A percentile compares a stretch with the other conserved stretches of the same genome.
Evolutionary conservation across 768 basidiomycete genomes (phyloP).

Genomic region (Multifurca ochricompacta): DNA sequence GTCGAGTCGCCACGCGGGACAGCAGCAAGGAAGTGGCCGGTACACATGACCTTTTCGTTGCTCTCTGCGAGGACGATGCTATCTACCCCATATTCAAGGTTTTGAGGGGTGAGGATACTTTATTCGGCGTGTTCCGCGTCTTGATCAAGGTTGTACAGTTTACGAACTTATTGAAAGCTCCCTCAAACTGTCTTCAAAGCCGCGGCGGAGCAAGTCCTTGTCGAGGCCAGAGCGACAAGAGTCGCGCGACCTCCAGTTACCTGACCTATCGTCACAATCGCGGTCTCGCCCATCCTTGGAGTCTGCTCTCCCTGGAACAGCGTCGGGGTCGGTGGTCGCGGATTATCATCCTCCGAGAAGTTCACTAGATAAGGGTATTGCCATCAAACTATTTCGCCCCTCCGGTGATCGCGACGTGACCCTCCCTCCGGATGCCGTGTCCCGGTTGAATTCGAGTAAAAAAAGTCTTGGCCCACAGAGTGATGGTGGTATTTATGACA

Average conservation of each 20-base stretch:
- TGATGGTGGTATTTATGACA: conserved; percentile 7
- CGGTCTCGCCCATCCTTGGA: conserved; percentile 35
- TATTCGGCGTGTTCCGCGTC: background rate
- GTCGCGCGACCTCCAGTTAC: conserved; percentile 10
- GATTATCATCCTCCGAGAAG: conserved; percentile 32
- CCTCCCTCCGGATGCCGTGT: conserved; percentile 24
- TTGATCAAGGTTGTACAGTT: conserved; percentile 27
- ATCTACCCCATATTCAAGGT: conserved; percentile 79
- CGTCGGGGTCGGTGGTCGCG: conserved; percentile 16
- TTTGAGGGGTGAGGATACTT: conserved; percentile 61
- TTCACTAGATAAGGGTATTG: conserved; percentile 58
- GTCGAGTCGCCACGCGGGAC: conserved; percentile 78
- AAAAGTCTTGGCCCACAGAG: conserved; percentile 4
- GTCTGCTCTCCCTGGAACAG: conserved; percentile 27
- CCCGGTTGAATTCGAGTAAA: conserved; percentile 19
- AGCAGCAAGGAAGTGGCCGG: conserved; percentile 71
- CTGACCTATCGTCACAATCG: conserved; percentile 22
- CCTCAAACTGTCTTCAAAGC: conserved; percentile 8
- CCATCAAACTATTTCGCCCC: conserved; percentile 50
- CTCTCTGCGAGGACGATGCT: conserved; percentile 83
- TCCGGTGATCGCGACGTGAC: conserved; percentile 32
- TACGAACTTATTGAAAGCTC: conserved; percentile 31
- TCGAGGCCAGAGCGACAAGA: conserved; percentile 9
- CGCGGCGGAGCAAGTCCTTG: conserved; percentile 12
- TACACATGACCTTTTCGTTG: conserved; percentile 75